Evolutionary conservation across 2,329 filamentous ascomycete genomes (phyloP), one percentile per base, ranked within the genome.

Genomic region (Aureobasidium sp.): DNA sequence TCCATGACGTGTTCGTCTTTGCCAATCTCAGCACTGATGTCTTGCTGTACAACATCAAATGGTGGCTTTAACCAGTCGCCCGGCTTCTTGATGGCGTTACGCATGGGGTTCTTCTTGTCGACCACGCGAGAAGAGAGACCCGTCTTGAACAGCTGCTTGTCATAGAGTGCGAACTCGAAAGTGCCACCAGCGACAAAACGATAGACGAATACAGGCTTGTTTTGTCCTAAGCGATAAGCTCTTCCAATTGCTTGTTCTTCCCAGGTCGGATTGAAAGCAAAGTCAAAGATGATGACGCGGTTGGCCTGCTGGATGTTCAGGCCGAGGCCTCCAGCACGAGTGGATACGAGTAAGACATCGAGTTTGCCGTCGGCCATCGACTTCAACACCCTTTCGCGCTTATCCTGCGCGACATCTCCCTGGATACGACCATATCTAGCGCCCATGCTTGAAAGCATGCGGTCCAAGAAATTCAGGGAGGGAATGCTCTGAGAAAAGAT

Each of bases 231-330:
- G 0, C 92, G 89, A 73, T 94, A 96, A 0, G 90, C 88, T 59
- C 92, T 83, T 1, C 91, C 92, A 56, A 96, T 84, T 1, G 92
- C 92, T 74, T 97, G 92, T 68, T 91, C 87, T 72, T 96, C 92
- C 70, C 87, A 81, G 5, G 86, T 82, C 0, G 92, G 92, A 66
- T 92, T 94, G 76, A 87, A 96, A 64, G 82, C 80, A 69, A 88
- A 90, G 71, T 97, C 92, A 62, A 95, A 88, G 22, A 97, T 87
- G 22, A 97, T 82, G 1, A 96, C 89, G 22, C 92, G 84, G 71
- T 91, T 96, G 1, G 92, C 92, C 1, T 88, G 87, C 44, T 84
- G 84, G 14, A 97, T 87, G 66, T 97, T 97, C 55, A 96, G 78
- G 0, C 92, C 92, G 1, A 91, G 77, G 0, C 91, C 90, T 25